Conservation (phyloP, 805 yeast genomes). For the Wickerhamomyces mucosus region DNA sequence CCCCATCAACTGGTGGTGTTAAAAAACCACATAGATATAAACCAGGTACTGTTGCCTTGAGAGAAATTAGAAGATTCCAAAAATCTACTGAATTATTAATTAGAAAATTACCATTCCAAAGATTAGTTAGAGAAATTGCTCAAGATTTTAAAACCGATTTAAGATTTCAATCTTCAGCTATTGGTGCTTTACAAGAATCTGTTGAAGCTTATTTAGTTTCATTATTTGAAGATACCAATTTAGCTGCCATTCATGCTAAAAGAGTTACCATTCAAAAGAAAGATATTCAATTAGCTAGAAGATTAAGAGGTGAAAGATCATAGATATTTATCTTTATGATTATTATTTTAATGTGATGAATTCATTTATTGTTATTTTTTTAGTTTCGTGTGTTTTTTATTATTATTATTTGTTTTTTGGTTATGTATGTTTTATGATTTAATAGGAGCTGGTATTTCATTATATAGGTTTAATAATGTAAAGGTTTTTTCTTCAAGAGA, state of each 20-base stretch:
- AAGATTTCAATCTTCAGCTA: constrained; percentile 96
- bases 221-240: constrained; percentile 91
- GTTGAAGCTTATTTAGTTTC: constrained; percentile 97
- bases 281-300: constrained; percentile 95
- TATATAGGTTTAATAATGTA: too few relatives aligned
- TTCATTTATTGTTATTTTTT: too few relatives aligned
- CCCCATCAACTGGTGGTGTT: constrained; percentile 89
- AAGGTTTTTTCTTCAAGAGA: too few relatives aligned
- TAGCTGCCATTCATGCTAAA: constrained; percentile 98
- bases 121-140: constrained; percentile 93
- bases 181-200: constrained; percentile 97
- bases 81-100: constrained; percentile 90
- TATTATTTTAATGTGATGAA: too few relatives aligned
- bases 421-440: too few relatives aligned
- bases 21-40: constrained; percentile 93
- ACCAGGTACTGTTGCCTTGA: constrained; percentile 95
- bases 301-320: constrained; percentile 95
- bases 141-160: constrained; percentile 88
- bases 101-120: constrained; percentile 95
- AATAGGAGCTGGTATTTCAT: too few relatives aligned
- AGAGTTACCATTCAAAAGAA: constrained; percentile 98
- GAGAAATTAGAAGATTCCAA: constrained; percentile 97
- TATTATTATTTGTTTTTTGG: too few relatives aligned
- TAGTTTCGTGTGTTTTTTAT: too few relatives aligned
- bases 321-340: too few relatives aligned